phyloP scores from a whole-genome alignment of 2,329 filamentous ascomycete species.

The Pseudogymnoascus sp. region DNA sequence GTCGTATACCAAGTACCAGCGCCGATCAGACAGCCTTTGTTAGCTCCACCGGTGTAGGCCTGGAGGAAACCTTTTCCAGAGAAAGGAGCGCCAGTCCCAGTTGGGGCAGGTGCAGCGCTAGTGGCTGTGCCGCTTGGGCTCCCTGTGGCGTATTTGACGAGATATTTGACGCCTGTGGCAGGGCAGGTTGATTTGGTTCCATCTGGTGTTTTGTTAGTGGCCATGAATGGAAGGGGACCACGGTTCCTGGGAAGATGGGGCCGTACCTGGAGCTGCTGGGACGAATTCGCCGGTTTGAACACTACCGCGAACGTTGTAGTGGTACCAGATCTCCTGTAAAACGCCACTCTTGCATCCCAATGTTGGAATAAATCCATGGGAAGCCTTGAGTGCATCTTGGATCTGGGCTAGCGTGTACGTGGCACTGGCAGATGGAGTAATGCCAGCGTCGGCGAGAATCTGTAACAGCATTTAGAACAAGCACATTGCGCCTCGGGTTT shows the following conservation, averaged over 20 bases:
- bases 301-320: slow-evolving; percentile 45
- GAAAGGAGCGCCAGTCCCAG: slow-evolving; percentile 21
- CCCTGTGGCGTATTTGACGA: slow-evolving; percentile 43
- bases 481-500: not conserved
- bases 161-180: slow-evolving; percentile 42
- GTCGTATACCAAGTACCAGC: slow-evolving; percentile 59
- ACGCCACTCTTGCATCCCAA: slow-evolving; percentile 38
- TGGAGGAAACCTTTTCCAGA: slow-evolving; percentile 54
- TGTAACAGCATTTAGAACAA: slow-evolving; percentile 18
- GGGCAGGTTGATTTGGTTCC: slow-evolving; percentile 49
- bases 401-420: slow-evolving; percentile 40
- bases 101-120: slow-evolving; percentile 29
- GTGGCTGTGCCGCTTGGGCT: slow-evolving; percentile 17
- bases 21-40: slow-evolving; percentile 59
- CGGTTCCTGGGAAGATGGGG: not conserved
- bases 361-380: slow-evolving; percentile 37
- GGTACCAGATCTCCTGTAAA: slow-evolving; percentile 48
- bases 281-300: slow-evolving; percentile 44
- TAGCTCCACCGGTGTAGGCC: slow-evolving; percentile 41
- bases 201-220: slow-evolving; percentile 8
- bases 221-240: not conserved
- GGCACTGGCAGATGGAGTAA: slow-evolving; percentile 38
- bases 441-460: slow-evolving; percentile 54
- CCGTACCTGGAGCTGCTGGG: slow-evolving; percentile 24
- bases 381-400: slow-evolving; percentile 35